A percentile compares a stretch with the other conserved stretches of the same genome.
Evolutionary conservation across 805 yeast genomes (phyloP).

Genomic region (Candida rishiriensis): DNA sequence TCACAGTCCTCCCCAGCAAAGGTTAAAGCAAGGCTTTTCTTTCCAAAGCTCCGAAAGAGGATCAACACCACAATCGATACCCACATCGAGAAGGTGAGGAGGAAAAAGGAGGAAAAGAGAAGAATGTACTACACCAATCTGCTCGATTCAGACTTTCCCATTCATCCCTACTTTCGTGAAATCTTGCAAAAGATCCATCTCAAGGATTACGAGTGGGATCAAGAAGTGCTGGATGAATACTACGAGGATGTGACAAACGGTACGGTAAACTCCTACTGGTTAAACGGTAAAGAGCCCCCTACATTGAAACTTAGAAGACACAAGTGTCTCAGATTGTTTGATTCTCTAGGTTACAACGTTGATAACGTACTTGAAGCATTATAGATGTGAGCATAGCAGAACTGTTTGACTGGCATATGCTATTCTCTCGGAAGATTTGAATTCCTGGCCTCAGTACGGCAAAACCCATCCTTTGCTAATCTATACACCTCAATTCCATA

Average conservation of each 20-base stretch:
- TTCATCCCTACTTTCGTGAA: constrained; percentile 3
- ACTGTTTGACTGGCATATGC: too few relatives aligned
- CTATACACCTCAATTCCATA: too few relatives aligned
- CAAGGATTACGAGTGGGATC: constrained; percentile 1
- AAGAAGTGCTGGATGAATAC: background rate
- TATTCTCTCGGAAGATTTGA: too few relatives aligned
- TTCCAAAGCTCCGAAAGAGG: too few relatives aligned
- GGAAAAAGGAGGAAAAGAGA: background rate
- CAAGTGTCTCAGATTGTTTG: constrained; percentile 1
- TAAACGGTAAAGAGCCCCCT: background rate
- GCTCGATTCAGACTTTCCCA: background rate
- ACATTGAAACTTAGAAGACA: background rate
- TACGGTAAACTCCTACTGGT: background rate
- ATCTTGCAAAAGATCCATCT: background rate
- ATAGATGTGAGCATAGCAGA: too few relatives aligned
- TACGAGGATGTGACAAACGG: background rate
- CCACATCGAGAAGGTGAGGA: background rate
- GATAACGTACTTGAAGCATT: background rate
- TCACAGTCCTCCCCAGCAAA: too few relatives aligned
- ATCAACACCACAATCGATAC: background rate
- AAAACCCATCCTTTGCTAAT: too few relatives aligned
- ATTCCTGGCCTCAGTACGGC: too few relatives aligned
- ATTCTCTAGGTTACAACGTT: background rate
- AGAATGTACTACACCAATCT: background rate
- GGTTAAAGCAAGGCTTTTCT: too few relatives aligned